These are phyloP conservation scores for Nemania sp. DNA, from an alignment of 2,329 filamentous ascomycete genomes.

Conservation along the genomic window DNA sequence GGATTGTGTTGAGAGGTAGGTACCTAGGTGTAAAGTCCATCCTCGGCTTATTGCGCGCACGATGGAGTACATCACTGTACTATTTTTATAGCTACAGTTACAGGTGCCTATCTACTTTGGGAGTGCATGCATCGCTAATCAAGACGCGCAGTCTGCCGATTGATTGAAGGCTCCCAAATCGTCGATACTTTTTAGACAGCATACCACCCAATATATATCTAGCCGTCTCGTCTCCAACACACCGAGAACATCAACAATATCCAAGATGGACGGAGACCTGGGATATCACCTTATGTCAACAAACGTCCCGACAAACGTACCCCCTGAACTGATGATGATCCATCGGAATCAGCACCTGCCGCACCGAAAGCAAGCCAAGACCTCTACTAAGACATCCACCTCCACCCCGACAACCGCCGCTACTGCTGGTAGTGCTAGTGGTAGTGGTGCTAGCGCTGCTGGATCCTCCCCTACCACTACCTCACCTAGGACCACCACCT, in stretches of 20 bases:
- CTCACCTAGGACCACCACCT: constrained; percentile 24
- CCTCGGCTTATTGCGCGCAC: constrained; percentile 5
- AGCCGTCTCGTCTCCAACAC: not conserved
- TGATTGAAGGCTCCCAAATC: constrained; percentile 11
- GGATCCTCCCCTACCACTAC: not conserved
- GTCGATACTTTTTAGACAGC: not conserved
- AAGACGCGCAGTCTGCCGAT: constrained; percentile 8
- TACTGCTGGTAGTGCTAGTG: constrained; percentile 5
- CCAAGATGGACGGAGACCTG: constrained; percentile 32
- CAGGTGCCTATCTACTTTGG: not conserved
- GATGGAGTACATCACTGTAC: not conserved
- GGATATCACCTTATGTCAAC: constrained; percentile 33
- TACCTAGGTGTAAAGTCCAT: not conserved
- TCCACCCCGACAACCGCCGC: constrained; percentile 27
- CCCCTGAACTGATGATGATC: constrained; percentile 26
- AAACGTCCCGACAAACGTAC: constrained; percentile 18
- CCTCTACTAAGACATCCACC: constrained; percentile 30
- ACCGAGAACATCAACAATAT: not conserved
- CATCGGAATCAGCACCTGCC: constrained; percentile 29
- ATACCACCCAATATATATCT: not conserved
- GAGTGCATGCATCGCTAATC: constrained; percentile 26
- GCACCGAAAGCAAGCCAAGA: constrained; percentile 33
- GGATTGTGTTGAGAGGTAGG: not conserved
- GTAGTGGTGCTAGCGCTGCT: not conserved
- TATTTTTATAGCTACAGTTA: constrained; percentile 9